Evolutionary conservation across 371 early-diverging fungal species (phyloP), one percentile per base, ranked within the genome.

Genomic region (Basidiobolus heterosporus): DNA sequence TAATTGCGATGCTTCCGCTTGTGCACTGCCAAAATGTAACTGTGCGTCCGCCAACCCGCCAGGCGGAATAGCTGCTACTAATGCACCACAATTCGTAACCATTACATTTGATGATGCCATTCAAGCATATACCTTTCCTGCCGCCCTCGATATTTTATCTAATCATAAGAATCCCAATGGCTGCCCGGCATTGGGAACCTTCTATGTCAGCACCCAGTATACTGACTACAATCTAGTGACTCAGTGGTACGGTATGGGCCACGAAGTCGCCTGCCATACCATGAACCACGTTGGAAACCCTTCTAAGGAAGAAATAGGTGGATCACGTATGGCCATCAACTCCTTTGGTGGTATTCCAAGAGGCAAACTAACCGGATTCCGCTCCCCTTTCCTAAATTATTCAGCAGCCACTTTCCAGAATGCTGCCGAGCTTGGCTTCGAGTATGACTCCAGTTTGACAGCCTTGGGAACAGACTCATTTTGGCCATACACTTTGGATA

Each of bases 401-500:
- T 66, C 74, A 4, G 60, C 66, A 44, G 64, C 64, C 4, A 69
- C 75, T 3, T 56, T 81, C 15, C 61, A 62, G 17, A 62, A 63
- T 45, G 50, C 78, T 39, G 56, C 56, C 7, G 61, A 69, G 44
- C 74, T 73, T 58, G 78, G 79, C 15, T 78, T 80, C 55, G 49
- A 51, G 18, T 83, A 80, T 52, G 84, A 83, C 43, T 68, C 77
- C 0, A 75, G 76, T 2, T 53, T 74, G n/a, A 56, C 71, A 6
- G 76, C 70, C 18, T 57, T 62, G 11, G 52, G 56, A 16, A 60
- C 64, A 23, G 72, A 75, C 48, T 61, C 66, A 16, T 68, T 61
- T 54, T 82, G 83, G 83, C 83, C 83, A 3, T 83, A 83, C 54
- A 83, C 82, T 2, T 61, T 83, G 20, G 83, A 82, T 50, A 61